Conservation (phyloP, 164 flowering plant species). For the Euptelea pleiosperma region DNA sequence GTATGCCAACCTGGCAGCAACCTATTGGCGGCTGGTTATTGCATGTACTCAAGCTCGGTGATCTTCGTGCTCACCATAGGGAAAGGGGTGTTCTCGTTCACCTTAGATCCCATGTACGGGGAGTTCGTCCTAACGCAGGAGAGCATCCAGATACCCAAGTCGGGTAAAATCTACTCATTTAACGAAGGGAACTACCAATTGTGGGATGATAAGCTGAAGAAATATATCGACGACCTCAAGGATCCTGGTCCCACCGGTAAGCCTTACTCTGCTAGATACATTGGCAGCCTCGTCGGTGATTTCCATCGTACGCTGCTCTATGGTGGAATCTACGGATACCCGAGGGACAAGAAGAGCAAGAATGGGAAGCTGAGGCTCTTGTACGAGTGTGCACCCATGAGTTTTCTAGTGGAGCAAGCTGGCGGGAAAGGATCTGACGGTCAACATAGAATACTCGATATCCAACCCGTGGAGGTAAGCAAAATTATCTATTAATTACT, state of each 20-base stretch:
- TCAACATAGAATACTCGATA: slow-evolving; percentile 63
- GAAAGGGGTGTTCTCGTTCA: slow-evolving; percentile 66
- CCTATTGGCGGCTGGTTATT: slow-evolving; percentile 89
- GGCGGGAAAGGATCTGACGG: slow-evolving; percentile 86
- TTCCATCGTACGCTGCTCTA: slow-evolving; percentile 70
- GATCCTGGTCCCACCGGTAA: slow-evolving; percentile 72
- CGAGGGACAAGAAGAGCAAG: slow-evolving; percentile 73
- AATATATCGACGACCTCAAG: slow-evolving; percentile 77
- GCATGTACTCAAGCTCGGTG: slow-evolving; percentile 90
- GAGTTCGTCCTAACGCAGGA: slow-evolving; percentile 84
- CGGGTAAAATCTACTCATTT: slow-evolving; percentile 76
- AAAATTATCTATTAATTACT: too few species aligned
- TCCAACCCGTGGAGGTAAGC: slow-evolving; percentile 56
- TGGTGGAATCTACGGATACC: slow-evolving; percentile 89
- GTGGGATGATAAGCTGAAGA: slow-evolving; percentile 90
- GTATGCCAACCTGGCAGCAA: slow-evolving; percentile 92
- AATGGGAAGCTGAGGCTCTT: slow-evolving; percentile 86
- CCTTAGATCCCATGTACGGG: slow-evolving; percentile 79
- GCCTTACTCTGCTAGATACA: slow-evolving; percentile 85
- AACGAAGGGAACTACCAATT: slow-evolving; percentile 85
- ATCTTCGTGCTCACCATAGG: slow-evolving; percentile 80
- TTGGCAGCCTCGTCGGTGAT: slow-evolving; percentile 85
- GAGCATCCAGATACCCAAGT: slow-evolving; percentile 66
- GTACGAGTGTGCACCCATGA: slow-evolving; percentile 95
- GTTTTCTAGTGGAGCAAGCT: slow-evolving; percentile 78